Percentiles rank a stretch among this genome's conserved stretches.
Conservation (phyloP, 2,329 filamentous ascomycete species). For the Microcyclospora tardicrescens region DNA sequence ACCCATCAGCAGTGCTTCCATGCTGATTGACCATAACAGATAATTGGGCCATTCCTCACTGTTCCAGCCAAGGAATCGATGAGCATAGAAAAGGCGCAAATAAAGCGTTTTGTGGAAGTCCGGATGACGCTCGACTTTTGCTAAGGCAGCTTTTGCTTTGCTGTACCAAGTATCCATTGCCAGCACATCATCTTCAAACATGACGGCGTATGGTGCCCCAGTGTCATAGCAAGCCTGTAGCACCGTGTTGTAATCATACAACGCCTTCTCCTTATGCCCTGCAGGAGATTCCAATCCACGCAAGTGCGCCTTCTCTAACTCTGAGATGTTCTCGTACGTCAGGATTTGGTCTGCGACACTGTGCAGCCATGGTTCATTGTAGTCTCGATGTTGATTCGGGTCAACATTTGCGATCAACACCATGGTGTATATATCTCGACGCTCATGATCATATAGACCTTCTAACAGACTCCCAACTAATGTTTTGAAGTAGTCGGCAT, state of each 20-base stretch:
- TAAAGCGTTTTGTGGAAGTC: constrained; percentile 23
- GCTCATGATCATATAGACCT: constrained; percentile 29
- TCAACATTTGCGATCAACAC: constrained; percentile 34
- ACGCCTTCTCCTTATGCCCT: constrained; percentile 20
- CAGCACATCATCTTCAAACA: constrained; percentile 37
- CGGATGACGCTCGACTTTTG: constrained; percentile 20
- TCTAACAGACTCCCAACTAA: constrained; percentile 33
- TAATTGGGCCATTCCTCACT: constrained; percentile 29
- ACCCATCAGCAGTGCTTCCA: constrained; percentile 6
- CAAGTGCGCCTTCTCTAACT: constrained; percentile 22
- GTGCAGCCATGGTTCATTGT: constrained; percentile 29
- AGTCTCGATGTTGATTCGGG: constrained; percentile 29
- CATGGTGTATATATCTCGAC: constrained; percentile 29
- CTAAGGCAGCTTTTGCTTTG: constrained; percentile 26
- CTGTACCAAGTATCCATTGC: constrained; percentile 37
- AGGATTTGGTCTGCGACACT: constrained; percentile 29
- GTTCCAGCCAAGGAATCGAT: constrained; percentile 35
- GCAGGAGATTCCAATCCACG: constrained; percentile 1
- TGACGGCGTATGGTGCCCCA: constrained; percentile 28
- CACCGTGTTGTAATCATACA: constrained; percentile 33
- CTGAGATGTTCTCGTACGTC: constrained; percentile 18
- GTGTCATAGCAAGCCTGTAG: constrained; percentile 28
- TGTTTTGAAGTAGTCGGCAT: constrained; percentile 28
- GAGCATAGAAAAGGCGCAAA: constrained; percentile 35
- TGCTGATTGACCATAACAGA: constrained; percentile 22